Base-by-base conservation (phyloP, 2,329 filamentous ascomycete genomes). In the Penicillium psychrosexuale region DNA sequence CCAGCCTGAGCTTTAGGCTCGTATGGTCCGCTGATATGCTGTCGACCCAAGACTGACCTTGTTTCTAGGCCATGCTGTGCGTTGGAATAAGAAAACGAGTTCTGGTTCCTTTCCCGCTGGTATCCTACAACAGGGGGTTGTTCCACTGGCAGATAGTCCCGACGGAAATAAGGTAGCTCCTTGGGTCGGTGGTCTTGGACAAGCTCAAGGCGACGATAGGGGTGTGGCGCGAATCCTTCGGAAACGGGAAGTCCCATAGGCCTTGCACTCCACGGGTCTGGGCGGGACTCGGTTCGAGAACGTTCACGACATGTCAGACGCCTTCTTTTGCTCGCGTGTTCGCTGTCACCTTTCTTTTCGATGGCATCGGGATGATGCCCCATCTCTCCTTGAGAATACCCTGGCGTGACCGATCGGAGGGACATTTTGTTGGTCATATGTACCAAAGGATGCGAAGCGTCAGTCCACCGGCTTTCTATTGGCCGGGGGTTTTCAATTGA, bases 401-500 rank as follows among this genome's bases (percentile, higher is more conserved):
- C 56, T 47, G 70, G 66, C 38, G 71, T 72, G 61, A 67, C 60
- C 34, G 69, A 68, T 53, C 66, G 66, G 33, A 67, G 62, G 42
- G 67, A 65, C 61, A 69, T 69, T 47, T 62, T 65, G 56, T 65
- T 65, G 30, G 67, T 51, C 58, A 71, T 53, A n/a, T 62, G 55
- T 24, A 69, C 66, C 50, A 71, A 59, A 31, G 63, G 59, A 44
- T 45, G 27, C 6, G 52, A 33, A 43, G 58, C 59, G 56, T 65
- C 65, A 48, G 60, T 55, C 13, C 57, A 59, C 55, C 64, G 66
- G 53, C 51, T 62, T 38, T 69, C 63, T 47, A 49, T 27, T 36
- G 64, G 50, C 47, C 61, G 53, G 37, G 65, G 47, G 49, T 47
- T 53, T 55, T 75, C 73, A 59, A 75, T 73, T 33, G 72, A 75